Base-by-base conservation (phyloP, 768 basidiomycete genomes). In the Lactarius indigo region DNA sequence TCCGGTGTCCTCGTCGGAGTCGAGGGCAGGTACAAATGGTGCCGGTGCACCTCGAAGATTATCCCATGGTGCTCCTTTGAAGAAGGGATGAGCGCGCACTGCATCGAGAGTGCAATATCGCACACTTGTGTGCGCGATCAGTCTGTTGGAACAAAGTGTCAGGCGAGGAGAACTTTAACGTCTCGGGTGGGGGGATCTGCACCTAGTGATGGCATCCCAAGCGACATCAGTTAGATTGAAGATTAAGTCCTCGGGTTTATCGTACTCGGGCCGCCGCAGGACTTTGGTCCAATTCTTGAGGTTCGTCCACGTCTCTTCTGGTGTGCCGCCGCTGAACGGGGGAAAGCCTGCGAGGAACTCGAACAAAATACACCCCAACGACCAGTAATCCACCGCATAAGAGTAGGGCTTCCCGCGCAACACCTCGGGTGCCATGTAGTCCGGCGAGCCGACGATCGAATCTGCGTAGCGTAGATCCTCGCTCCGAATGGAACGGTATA, bases 231-330 rank as follows among this genome's bases (percentile, higher is more conserved):
- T 85, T 71, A 99, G 80, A 77, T 98, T 99, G 83, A 98, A 99
- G 69, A 98, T 92, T 50, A 94, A 82, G 76, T 99, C 97, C 75
- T 98, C 96, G 2, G 93, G 91, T 70, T 90, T 89, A 75, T 98
- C 96, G 72, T 98, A 99, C 72, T 95, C 90, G 2, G 97, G 97
- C 64, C 97, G 78, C n/a, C 90, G 82, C 5, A 99, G 82, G 1
- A 94, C 94, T 69, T 91, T 91, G 20, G 89, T 87, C 97, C 97
- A 99, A 75, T 98, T 98, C 78, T 98, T 98, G 68, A 99, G 79
- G 78, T 98, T 98, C 18, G 94, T 94, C 97, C 97, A 99, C 0
- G 97, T 99, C 78, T 99, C 97, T 70, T 99, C 95, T 0, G 95
- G 91, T 0, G 91, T 94, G 47, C 90, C 86, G 20, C 97, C 97